Evolutionary conservation across 352 stramenopile genomes (phyloP).

Genomic region (Plasmopara muralis): DNA sequence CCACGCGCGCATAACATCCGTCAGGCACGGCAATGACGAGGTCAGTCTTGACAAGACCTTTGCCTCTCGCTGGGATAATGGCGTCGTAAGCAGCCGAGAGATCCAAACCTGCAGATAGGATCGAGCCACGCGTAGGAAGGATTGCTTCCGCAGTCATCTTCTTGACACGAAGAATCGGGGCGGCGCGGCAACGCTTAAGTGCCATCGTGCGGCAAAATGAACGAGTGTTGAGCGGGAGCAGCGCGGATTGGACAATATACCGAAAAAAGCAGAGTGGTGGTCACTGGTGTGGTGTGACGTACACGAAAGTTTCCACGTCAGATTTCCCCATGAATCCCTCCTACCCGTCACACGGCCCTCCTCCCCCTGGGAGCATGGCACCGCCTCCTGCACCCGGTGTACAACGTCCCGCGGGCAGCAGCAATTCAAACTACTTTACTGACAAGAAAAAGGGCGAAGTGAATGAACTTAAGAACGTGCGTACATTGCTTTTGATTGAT

Average conservation of each 20-base stretch:
- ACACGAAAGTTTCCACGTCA: neutral
- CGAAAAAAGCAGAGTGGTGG: too few species aligned
- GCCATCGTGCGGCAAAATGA: constrained; percentile 6
- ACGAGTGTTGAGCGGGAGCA: neutral
- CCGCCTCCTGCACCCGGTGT: constrained; percentile 12
- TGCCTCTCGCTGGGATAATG: constrained; percentile 87
- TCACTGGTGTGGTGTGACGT: too few species aligned
- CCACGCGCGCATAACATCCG: constrained; percentile 94
- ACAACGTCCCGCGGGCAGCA: constrained; percentile 21
- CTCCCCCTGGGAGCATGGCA: constrained; percentile 17
- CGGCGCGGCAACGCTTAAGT: constrained; percentile 24
- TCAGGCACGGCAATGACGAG: constrained; percentile 91
- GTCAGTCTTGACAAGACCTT: constrained; percentile 96
- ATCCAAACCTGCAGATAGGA: constrained; percentile 75
- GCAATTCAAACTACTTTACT: constrained; percentile 75
- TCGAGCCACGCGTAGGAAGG: constrained; percentile 68
- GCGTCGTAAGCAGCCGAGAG: constrained; percentile 81
- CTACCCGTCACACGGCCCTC: constrained; percentile 20
- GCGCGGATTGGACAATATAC: neutral
- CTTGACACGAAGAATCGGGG: constrained; percentile 69
- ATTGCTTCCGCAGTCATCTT: constrained; percentile 79
- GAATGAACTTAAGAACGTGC: constrained; percentile 92
- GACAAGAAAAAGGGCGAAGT: constrained; percentile 95
- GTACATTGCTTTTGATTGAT: constrained; percentile 14
- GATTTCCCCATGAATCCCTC: constrained; percentile 8